Evolutionary conservation across 805 yeast species (phyloP).

Genomic region (Alloascoidea africana): DNA sequence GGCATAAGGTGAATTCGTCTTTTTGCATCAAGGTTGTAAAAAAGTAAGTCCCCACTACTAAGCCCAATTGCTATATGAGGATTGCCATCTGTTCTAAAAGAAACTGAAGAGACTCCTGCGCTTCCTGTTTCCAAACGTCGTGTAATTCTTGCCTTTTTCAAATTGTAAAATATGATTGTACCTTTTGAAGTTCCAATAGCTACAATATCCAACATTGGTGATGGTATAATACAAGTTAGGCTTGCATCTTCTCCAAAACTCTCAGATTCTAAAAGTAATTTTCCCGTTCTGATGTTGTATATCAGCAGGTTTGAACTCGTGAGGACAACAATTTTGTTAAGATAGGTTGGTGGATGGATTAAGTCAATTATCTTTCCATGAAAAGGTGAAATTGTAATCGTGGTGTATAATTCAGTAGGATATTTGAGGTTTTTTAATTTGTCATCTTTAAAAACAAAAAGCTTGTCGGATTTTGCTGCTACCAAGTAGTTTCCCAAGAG

Average conservation of each 20-base stretch:
- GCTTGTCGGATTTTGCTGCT: constrained; percentile 30
- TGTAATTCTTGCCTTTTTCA: constrained; percentile 32
- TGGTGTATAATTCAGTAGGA: constrained; percentile 55
- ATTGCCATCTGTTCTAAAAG: constrained; percentile 84
- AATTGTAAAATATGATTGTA: constrained; percentile 44
- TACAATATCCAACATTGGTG: constrained; percentile 76
- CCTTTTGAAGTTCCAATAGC: constrained; percentile 71
- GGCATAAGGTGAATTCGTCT: constrained; percentile 65
- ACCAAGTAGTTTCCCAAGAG: constrained; percentile 72
- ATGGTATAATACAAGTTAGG: constrained; percentile 57
- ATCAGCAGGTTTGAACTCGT: constrained; percentile 48
- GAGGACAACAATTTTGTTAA: constrained; percentile 80
- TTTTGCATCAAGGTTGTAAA: constrained; percentile 65
- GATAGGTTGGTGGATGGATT: constrained; percentile 78
- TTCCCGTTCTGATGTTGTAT: constrained; percentile 67
- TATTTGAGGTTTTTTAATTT: constrained; percentile 24
- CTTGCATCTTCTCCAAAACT: constrained; percentile 32
- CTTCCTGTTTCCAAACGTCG: neutral
- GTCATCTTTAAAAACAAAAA: constrained; percentile 39
- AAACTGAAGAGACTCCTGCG: constrained; percentile 40
- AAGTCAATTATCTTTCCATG: constrained; percentile 61
- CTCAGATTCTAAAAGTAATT: constrained; percentile 41
- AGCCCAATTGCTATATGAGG: constrained; percentile 73
- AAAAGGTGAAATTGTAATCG: constrained; percentile 37
- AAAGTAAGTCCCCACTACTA: constrained; percentile 66